Conservation (phyloP, 2,329 filamentous ascomycete genomes). For the Colletotrichum graminicola region DNA sequence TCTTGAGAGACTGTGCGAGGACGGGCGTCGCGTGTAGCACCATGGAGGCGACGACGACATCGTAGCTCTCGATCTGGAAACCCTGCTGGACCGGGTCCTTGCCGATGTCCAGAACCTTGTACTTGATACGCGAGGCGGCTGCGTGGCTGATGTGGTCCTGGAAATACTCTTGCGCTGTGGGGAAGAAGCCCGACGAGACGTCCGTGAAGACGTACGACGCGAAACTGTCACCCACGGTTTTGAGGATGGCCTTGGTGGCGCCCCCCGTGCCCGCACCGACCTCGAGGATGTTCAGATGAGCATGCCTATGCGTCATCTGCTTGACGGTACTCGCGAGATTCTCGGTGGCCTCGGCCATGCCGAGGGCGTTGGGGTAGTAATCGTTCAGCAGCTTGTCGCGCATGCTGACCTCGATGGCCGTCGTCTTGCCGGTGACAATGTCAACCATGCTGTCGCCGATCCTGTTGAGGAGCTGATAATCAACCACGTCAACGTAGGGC, state of each 20-base stretch:
- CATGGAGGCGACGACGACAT: slow-evolving; percentile 54
- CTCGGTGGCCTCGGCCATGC: not conserved
- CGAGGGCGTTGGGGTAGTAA: slow-evolving; percentile 49
- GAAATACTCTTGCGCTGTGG: not conserved
- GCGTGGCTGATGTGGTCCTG: too few relatives aligned
- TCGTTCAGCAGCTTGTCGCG: too few relatives aligned
- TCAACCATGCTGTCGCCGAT: too few relatives aligned
- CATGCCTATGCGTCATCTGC: not conserved
- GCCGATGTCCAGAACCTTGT: slow-evolving; percentile 45
- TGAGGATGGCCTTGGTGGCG: slow-evolving; percentile 7
- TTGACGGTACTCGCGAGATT: not conserved
- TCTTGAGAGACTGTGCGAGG: not conserved
- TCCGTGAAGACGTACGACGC: slow-evolving; percentile 51
- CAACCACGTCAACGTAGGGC: too few relatives aligned
- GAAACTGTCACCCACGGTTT: slow-evolving; percentile 47
- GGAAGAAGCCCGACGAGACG: slow-evolving; percentile 1
- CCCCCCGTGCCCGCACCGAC: slow-evolving; percentile 1
- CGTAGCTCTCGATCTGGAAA: slow-evolving; percentile 46
- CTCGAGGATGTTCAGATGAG: slow-evolving; percentile 2
- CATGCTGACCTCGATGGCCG: too few relatives aligned
- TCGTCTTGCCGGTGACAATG: too few relatives aligned
- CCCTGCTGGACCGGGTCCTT: slow-evolving; percentile 48
- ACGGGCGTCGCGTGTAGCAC: slow-evolving; percentile 54
- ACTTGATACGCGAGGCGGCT: not conserved
- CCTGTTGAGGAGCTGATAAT: too few relatives aligned